Base-by-base conservation (phyloP, 768 basidiomycete genomes). In the Lactarius sp. region DNA sequence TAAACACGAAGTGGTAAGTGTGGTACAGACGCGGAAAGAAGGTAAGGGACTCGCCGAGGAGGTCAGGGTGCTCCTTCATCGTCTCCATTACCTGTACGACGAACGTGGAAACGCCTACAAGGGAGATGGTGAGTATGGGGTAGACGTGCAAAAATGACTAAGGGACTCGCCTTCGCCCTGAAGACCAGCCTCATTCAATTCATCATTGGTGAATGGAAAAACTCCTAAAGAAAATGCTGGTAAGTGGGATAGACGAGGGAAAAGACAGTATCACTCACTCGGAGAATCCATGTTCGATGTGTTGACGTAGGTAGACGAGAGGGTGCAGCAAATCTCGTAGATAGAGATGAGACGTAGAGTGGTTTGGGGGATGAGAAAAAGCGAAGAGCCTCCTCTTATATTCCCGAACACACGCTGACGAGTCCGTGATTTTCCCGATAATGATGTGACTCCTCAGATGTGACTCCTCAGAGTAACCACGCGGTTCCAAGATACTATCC, bases 11-110 rank as follows among this genome's bases (percentile, higher is more conserved):
- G 56, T 36, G 44, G 31, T 56, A 46, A 56, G 56, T 46, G 31
- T 36, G 44, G 44, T 56, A 47, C 13, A 56, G 56, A 56, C 12
- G 33, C 56, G 10, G 56, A 22, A 56, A 56, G 44, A 46, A 46
- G 6, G 3, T 34, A 20, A 56, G 7, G 31, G 33, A 56, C 56
- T 56, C 44, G 12, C 56, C 34, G 10, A 56, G 6, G 4, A 56
- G 33, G 6, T 36, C 56, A 1, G 44, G 56, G 7, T 34, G 56
- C 12, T 56, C 6, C 34, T 14, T 12, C 56, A 56, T 56, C 0
- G 37, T 55, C 22, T 6, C 3, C 2, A 55, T 2, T 2, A 6
- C 54, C 39, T 31, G 22, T 4, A 14, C 39, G 22, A 16, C 39
- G 9, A 27, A 2, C 3, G 1, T 20, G 10, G 39, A 55, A 3